Base-by-base conservation (phyloP, 1,139 yeast genomes). In the Suhomyces maxii region DNA sequence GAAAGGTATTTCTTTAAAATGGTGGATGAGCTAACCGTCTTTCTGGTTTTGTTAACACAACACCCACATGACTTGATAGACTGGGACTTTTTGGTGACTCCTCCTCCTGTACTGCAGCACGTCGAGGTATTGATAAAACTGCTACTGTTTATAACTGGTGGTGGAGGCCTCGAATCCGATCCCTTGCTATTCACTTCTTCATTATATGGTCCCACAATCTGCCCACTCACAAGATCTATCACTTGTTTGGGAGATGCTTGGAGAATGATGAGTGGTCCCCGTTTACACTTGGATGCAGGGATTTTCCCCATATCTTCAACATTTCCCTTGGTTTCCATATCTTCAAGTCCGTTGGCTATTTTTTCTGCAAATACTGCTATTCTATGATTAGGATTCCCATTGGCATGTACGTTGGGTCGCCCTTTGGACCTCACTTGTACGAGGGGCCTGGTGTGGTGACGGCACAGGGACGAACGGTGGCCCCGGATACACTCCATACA, bases 401-500 rank as follows among this genome's bases (percentile, higher is more conserved):
- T 65, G 5, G 78, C 75, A 47, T 70, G 74, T 5, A 73, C 72
- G 40, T 73, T 74, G 0, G 97, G 97, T 42, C 98, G 70, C 0
- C 98, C 98, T 49, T 95, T 79, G 33, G 89, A 80, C 37, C 97
- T 75, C n/a, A 91, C 97, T 56, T 89, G 89, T 18, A 89, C 82
- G 35, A 91, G 70, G 33, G 95, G 90, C 41, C 97, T 74, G 42
- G 79, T 75, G 40, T 86, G 82, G 64, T 93, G 99, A 48, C 81
- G 81, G 64, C 99, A 93, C 46, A 85, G 82, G 3, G 95, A 84
- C 4, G 97, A 87, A 38, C 99, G 69, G 63, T 93, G 99, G 18
- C 98, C 98, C 38, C 97, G 74, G 36, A 93, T 89, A 62, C 99
- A 93, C 58, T 84, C 86, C 50, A 83, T 80, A 64, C 97, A 93